Conservation (phyloP, 768 basidiomycete genomes). For the Hortiboletus flavorubellus region DNA sequence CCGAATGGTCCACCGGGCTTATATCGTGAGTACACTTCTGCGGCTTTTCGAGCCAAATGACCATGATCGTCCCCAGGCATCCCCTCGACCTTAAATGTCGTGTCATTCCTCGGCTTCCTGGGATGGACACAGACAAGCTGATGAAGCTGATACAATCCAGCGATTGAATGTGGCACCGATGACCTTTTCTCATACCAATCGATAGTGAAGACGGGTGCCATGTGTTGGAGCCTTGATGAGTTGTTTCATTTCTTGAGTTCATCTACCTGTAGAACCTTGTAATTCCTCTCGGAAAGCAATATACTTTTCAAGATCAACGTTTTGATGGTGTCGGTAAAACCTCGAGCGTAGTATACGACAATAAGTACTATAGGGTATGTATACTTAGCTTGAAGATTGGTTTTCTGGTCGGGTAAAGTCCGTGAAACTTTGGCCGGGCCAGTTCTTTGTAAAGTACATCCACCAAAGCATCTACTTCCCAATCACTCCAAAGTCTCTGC, state of each 20-base stretch:
- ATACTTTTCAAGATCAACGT: too few species aligned
- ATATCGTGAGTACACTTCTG: conserved; percentile 22
- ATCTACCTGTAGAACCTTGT: background rate
- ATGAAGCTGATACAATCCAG: conserved; percentile 9
- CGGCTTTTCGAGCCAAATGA: conserved; percentile 1
- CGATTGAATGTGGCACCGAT: conserved; percentile 6
- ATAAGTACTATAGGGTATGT: too few species aligned
- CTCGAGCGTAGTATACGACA: too few species aligned
- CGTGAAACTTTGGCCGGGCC: too few species aligned
- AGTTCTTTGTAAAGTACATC: too few species aligned
- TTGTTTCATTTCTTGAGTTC: too few species aligned
- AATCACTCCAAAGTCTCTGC: too few species aligned
- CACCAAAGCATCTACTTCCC: too few species aligned
- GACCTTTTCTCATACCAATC: background rate
- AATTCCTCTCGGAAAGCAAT: background rate
- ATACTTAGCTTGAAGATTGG: too few species aligned
- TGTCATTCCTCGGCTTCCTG: conserved; percentile 20
- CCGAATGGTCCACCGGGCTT: conserved; percentile 28
- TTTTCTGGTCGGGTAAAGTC: too few species aligned
- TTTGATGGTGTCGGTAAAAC: background rate
- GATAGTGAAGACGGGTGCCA: background rate
- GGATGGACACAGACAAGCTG: conserved; percentile 15
- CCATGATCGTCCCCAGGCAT: conserved; percentile 16
- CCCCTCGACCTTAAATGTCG: conserved; percentile 29
- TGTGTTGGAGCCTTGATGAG: background rate